Percentiles rank a stretch among this genome's conserved stretches.
Evolutionary conservation across 441 rosid genomes (phyloP).

Genomic region (Pelargonium fulgidum): DNA sequence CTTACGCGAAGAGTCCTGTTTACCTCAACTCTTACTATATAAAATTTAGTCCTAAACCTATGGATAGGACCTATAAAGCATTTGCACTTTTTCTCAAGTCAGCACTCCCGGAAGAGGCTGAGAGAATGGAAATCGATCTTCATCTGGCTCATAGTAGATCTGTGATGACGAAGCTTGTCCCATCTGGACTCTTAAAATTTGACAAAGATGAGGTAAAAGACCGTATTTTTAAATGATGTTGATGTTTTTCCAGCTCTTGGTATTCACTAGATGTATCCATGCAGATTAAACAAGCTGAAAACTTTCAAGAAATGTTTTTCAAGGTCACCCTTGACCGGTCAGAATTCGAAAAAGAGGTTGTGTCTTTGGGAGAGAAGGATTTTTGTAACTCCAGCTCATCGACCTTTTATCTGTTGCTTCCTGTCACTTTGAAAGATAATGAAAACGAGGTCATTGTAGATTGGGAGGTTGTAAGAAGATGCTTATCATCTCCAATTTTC

Average conservation of each 20-base stretch:
- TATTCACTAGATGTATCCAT: conserved; percentile 21
- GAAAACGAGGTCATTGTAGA: conserved; percentile 43
- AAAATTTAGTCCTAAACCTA: conserved; percentile 62
- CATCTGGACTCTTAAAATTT: conserved; percentile 40
- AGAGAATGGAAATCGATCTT: conserved; percentile 66
- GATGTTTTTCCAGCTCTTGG: conserved; percentile 17
- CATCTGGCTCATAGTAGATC: conserved; percentile 83
- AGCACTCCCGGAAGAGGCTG: conserved; percentile 78
- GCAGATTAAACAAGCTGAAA: conserved; percentile 63
- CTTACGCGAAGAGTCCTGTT: conserved; percentile 33
- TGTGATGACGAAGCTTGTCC: conserved; percentile 59
- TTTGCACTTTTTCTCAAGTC: conserved; percentile 78
- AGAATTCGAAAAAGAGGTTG: conserved; percentile 45
- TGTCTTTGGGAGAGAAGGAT: conserved; percentile 48
- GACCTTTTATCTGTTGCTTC: conserved; percentile 81
- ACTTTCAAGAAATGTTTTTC: conserved; percentile 79
- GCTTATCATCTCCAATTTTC: conserved; percentile 81
- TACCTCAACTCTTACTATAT: conserved; percentile 53
- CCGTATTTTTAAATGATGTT: conserved; percentile 13
- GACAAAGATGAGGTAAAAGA: conserved; percentile 52
- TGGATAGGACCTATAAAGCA: conserved; percentile 68
- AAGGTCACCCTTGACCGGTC: conserved; percentile 67
- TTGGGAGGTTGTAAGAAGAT: conserved; percentile 59
- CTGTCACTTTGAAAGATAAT: conserved; percentile 35
- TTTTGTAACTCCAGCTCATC: conserved; percentile 35